phyloP scores from a whole-genome alignment of 1,284 basidiomycete genomes.

The Papiliotrema laurentii region DNA sequence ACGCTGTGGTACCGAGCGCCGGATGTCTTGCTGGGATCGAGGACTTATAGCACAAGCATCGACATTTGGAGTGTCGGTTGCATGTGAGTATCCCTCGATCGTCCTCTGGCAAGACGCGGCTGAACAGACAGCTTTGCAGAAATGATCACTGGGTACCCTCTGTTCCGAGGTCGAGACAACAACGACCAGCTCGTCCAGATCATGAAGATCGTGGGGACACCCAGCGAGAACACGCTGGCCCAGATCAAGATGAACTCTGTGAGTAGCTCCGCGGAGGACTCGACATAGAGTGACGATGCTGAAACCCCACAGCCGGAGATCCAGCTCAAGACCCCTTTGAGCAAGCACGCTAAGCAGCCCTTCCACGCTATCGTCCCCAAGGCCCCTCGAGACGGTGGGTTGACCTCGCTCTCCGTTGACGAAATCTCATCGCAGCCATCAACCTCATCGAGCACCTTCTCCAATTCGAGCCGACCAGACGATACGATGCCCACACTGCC shows the following conservation, averaged over 20 bases:
- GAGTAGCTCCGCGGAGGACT: constrained; percentile 33
- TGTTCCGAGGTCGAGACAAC: constrained; percentile 97
- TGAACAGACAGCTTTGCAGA: constrained; percentile 42
- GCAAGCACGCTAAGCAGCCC: constrained; percentile 85
- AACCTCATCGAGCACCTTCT: constrained; percentile 92
- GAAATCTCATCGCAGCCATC: constrained; percentile 59
- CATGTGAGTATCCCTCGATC: constrained; percentile 37
- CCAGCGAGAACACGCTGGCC: constrained; percentile 79
- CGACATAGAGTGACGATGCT: constrained; percentile 2
- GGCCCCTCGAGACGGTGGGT: constrained; percentile 76
- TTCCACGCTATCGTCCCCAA: constrained; percentile 87
- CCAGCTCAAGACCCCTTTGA: constrained; percentile 55
- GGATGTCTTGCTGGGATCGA: constrained; percentile 89
- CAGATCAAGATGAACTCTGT: constrained; percentile 91
- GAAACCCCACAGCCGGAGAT: constrained; percentile 71
- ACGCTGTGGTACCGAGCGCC: constrained; percentile 98
- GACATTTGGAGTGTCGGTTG: constrained; percentile 97
- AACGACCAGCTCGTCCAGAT: constrained; percentile 97
- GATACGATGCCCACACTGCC: constrained; percentile 88
- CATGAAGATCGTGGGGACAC: constrained; percentile 95
- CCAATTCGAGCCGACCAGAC: constrained; percentile 92
- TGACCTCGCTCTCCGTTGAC: constrained; percentile 8
- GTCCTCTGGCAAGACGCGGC: neutral
- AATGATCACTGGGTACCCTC: constrained; percentile 88
- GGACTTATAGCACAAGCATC: constrained; percentile 93